Evolutionary conservation across 768 basidiomycete genomes (phyloP).

Genomic region (Glaciozyma antarctica): DNA sequence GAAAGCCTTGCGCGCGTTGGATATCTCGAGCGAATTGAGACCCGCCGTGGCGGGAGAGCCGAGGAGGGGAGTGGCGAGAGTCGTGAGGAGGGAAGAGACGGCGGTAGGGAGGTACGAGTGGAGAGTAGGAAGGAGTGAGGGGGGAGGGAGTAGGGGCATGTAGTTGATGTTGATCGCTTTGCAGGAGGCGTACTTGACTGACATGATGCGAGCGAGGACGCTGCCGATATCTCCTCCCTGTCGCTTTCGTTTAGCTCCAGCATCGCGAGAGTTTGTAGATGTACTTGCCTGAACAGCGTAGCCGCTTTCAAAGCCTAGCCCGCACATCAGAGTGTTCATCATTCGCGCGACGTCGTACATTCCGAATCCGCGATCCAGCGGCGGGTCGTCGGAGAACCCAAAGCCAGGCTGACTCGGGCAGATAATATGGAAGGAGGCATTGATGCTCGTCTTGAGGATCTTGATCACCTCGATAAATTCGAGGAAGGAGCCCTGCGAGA

Average conservation of each 20-base stretch:
- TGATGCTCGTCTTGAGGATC: slow-evolving; percentile 17
- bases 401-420: slow-evolving; percentile 31
- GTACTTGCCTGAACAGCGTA: slow-evolving; percentile 19
- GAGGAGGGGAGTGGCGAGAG: background rate
- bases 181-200: slow-evolving; percentile 4
- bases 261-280: background rate
- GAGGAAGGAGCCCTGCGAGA: slow-evolving; percentile 26
- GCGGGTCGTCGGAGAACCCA: slow-evolving; percentile 20
- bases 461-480: slow-evolving; percentile 34
- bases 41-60: background rate
- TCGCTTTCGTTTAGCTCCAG: background rate
- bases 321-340: slow-evolving; percentile 27
- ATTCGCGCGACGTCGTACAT: slow-evolving; percentile 21
- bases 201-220: slow-evolving; percentile 18
- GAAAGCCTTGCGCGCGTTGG: slow-evolving; percentile 11
- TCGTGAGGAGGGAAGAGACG: too few relatives aligned
- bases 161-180: slow-evolving; percentile 28
- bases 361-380: slow-evolving; percentile 16
- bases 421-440: slow-evolving; percentile 28
- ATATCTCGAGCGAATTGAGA: slow-evolving; percentile 8
- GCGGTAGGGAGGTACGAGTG: background rate
- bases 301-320: slow-evolving; percentile 15
- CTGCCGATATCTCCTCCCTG: slow-evolving; percentile 24
- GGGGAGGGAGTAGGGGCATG: background rate
- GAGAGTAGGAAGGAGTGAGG: background rate